Evolutionary conservation across 176 grass and related monocot species (phyloP).

Genomic region (Phoenix roebelenii): DNA sequence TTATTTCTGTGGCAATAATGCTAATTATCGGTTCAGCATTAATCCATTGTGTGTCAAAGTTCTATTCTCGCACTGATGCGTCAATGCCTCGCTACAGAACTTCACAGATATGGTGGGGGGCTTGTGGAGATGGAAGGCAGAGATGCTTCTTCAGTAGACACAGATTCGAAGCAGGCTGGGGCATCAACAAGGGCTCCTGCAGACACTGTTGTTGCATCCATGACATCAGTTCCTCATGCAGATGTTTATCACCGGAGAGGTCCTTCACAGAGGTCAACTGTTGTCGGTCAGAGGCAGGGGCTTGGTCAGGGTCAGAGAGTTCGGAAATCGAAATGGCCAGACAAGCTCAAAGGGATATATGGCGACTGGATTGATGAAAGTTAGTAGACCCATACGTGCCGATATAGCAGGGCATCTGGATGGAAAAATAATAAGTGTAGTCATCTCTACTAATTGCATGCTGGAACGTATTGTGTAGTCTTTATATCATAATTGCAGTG

Average conservation of each 20-base stretch:
- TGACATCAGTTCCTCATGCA: conserved; percentile 23
- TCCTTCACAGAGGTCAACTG: conserved; percentile 45
- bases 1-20: no score
- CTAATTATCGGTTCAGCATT: no score
- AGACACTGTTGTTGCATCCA: conserved; percentile 31
- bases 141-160: conserved; percentile 33
- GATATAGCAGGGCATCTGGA: no score
- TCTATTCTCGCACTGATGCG: neutral
- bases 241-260: conserved; percentile 66
- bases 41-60: no score
- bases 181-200: conserved; percentile 34
- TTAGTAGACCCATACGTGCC: conserved; percentile 30
- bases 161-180: conserved; percentile 56
- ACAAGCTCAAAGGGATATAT: conserved; percentile 92
- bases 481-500: no score
- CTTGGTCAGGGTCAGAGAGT: conserved; percentile 50
- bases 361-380: conserved; percentile 90
- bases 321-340: conserved; percentile 91
- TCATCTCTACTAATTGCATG: no score
- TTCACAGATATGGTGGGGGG: conserved; percentile 88
- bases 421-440: no score
- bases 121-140: conserved; percentile 49
- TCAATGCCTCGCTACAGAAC: conserved; percentile 37
- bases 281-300: conserved; percentile 46
- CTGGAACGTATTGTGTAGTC: no score